These are phyloP conservation scores for Colletotrichum tabaci DNA, from an alignment of 2,329 filamentous ascomycete species.

Conservation along the genomic window DNA sequence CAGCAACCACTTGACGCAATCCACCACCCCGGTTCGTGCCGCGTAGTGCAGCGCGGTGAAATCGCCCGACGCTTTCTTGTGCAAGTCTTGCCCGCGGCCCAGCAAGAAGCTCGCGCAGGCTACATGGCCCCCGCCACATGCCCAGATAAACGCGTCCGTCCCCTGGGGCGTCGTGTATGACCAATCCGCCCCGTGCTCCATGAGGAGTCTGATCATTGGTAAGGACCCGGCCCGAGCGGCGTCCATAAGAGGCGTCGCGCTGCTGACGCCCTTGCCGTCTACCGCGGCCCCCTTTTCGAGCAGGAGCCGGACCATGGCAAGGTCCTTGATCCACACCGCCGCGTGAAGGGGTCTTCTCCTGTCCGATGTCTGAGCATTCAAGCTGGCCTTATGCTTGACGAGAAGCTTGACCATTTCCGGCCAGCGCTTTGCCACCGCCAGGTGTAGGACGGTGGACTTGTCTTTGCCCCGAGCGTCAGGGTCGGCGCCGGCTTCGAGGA, in stretches of 20 bases:
- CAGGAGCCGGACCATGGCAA: constrained; percentile 21
- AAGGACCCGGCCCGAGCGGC: constrained; percentile 11
- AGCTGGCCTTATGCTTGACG: constrained; percentile 8
- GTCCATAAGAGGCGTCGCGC: constrained; percentile 20
- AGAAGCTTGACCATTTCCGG: constrained; percentile 16
- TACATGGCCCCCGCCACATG: constrained; percentile 1
- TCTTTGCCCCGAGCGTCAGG: constrained; percentile 11
- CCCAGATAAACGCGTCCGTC: constrained; percentile 17
- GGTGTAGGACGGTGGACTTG: constrained; percentile 15
- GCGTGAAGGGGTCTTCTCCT: constrained; percentile 22
- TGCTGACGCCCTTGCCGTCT: constrained; percentile 3
- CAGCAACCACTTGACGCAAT: constrained; percentile 29
- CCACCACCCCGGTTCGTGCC: neutral
- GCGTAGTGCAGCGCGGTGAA: constrained; percentile 37
- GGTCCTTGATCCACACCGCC: constrained; percentile 16
- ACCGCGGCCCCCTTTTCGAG: constrained; percentile 18
- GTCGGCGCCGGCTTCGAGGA: constrained; percentile 20
- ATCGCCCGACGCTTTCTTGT: constrained; percentile 6
- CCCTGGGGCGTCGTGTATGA: constrained; percentile 23
- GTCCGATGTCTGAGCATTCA: constrained; percentile 8
- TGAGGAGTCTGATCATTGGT: constrained; percentile 23
- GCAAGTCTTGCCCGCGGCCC: constrained; percentile 15
- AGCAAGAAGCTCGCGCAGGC: constrained; percentile 22
- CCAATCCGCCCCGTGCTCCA: constrained; percentile 17
- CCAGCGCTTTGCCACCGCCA: constrained; percentile 16